Percentiles rank a stretch among this genome's conserved stretches.
phyloP scores from a whole-genome alignment of 2,329 filamentous ascomycete genomes.

The Tolypocladium inflatum region DNA sequence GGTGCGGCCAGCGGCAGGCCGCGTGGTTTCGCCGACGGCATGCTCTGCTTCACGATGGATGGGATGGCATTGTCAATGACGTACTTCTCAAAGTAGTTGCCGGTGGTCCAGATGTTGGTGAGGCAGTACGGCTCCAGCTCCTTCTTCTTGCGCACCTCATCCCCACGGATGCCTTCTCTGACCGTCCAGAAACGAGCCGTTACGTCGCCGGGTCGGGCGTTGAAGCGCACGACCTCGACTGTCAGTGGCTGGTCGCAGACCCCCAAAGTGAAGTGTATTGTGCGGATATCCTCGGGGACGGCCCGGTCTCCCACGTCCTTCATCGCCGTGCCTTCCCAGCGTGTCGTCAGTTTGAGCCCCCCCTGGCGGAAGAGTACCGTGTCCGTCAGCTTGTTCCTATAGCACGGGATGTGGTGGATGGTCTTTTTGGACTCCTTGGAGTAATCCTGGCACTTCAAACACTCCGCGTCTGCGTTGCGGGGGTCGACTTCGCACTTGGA shows the following conservation, averaged over 20 bases:
- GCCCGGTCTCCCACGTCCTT: constrained; percentile 28
- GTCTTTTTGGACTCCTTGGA: constrained; percentile 33
- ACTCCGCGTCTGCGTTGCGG: constrained; percentile 21
- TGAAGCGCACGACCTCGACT: constrained; percentile 32
- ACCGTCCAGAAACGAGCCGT: constrained; percentile 28
- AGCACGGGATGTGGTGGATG: constrained; percentile 34
- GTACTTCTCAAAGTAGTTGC: constrained; percentile 24
- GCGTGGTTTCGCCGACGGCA: not conserved
- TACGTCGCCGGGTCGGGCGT: constrained; percentile 25
- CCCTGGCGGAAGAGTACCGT: constrained; percentile 31
- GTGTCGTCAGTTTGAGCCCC: constrained; percentile 31
- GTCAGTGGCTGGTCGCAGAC: constrained; percentile 24
- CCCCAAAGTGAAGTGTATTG: constrained; percentile 29
- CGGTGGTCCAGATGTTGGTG: constrained; percentile 23
- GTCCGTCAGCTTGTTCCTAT: constrained; percentile 32
- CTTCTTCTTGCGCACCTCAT: constrained; percentile 14
- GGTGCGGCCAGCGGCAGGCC: not conserved
- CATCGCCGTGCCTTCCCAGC: constrained; percentile 31
- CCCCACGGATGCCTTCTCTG: constrained; percentile 7
- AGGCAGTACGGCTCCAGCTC: constrained; percentile 32
- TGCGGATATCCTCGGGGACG: constrained; percentile 10
- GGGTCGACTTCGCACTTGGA: constrained; percentile 27
- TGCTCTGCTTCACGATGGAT: constrained; percentile 15
- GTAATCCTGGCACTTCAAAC: constrained; percentile 29
- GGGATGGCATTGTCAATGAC: constrained; percentile 18